phyloP scores from a whole-genome alignment of 495 filamentous ascomycete species.

The Extremus antarcticus region DNA sequence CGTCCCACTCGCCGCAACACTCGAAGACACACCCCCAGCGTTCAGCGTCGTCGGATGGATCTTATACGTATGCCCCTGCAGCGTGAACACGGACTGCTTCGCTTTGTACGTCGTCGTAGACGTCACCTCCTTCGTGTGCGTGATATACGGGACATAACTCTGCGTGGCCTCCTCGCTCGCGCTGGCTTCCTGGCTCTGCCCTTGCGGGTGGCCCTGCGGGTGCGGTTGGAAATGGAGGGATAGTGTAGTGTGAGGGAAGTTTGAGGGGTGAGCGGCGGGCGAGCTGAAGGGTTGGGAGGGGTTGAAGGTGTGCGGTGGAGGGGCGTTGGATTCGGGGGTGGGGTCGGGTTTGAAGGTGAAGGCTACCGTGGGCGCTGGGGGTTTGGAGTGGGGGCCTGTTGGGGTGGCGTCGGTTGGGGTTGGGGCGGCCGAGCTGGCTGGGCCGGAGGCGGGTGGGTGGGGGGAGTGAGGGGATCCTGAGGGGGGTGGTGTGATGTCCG shows the following conservation, averaged over 20 bases:
- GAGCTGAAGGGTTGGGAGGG: background rate
- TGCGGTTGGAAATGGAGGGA: background rate
- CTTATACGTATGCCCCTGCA: background rate
- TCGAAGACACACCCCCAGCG: background rate
- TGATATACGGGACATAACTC: background rate
- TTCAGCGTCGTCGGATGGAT: background rate
- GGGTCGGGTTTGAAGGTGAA: background rate
- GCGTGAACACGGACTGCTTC: background rate
- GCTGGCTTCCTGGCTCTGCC: background rate
- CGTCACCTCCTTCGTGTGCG: background rate
- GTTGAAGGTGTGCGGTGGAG: background rate
- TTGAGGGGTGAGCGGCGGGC: background rate
- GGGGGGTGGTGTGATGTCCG: background rate
- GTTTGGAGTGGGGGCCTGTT: background rate
- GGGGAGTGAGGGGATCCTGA: background rate
- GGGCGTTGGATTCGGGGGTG: background rate
- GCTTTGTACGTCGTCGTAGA: background rate
- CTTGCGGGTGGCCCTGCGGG: background rate
- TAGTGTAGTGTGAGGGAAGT: background rate
- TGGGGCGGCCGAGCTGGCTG: background rate
- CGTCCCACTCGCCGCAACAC: background rate
- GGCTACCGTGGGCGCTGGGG: background rate
- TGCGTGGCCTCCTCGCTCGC: background rate
- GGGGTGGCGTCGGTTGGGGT: background rate
- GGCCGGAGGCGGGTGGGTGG: background rate